phyloP scores from a whole-genome alignment of 345 rosid species.

The Eucalyptus curtisii region DNA sequence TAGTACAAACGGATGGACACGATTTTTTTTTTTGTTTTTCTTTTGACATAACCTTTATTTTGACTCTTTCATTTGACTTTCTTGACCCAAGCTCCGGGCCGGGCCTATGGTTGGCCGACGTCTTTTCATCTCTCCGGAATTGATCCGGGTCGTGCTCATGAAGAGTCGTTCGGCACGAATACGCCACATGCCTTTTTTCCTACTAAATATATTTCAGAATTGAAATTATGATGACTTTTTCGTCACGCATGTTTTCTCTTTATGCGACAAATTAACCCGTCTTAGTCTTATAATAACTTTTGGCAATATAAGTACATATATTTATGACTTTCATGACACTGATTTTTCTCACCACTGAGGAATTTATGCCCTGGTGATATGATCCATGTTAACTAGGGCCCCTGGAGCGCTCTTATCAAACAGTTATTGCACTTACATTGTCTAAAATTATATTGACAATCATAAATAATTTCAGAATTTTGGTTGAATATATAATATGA shows the following conservation, averaged over 20 bases:
- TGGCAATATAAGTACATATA: neutral
- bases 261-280: neutral
- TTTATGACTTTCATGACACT: neutral
- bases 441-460: neutral
- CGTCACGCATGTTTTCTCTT: neutral
- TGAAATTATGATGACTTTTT: neutral
- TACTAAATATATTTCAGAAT: neutral
- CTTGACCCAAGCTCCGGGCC: neutral
- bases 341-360: neutral
- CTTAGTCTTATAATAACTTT: neutral
- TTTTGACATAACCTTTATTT: neutral
- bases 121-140: neutral
- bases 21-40: neutral
- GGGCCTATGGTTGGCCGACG: neutral
- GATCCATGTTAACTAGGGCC: neutral
- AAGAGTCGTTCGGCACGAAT: neutral
- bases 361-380: neutral
- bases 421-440: neutral
- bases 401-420: neutral
- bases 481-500: fast-evolving
- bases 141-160: neutral
- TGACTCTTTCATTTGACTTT: neutral
- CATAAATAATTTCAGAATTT: too few relatives aligned
- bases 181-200: neutral
- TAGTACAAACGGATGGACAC: neutral